These are phyloP conservation scores for Nepenthes mirabilis DNA, from an alignment of 148 eudicot species.

Conservation along the genomic window DNA sequence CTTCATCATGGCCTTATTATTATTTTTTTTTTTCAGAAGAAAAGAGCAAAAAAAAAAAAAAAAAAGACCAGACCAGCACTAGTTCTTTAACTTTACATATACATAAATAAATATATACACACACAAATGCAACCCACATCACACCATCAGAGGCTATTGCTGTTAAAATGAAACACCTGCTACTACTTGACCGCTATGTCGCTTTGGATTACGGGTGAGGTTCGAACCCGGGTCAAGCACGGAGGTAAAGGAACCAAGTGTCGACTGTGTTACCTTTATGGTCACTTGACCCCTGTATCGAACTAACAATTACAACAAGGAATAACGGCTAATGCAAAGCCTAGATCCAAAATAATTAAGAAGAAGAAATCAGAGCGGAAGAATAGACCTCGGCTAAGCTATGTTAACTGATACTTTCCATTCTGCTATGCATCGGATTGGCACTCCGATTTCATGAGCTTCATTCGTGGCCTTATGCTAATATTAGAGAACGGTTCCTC, in stretches of 20 bases:
- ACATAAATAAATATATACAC: neutral
- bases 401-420: neutral
- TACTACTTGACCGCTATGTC: neutral
- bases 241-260: too few species aligned
- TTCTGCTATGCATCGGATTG: slow-evolving; percentile 12
- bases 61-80: too few species aligned
- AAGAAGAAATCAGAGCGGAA: neutral
- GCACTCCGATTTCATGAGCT: slow-evolving; percentile 68
- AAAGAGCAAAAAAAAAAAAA: too few species aligned
- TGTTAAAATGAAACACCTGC: neutral
- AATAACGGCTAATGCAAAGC: neutral
- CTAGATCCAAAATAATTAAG: neutral
- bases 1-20: too few species aligned
- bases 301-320: neutral
- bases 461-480: slow-evolving; percentile 51
- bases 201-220: neutral
- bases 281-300: too few species aligned
- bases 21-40: too few species aligned
- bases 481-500: slow-evolving; percentile 40
- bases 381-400: neutral
- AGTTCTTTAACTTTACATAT: neutral
- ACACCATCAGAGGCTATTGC: neutral
- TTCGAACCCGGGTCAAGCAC: too few species aligned
- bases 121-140: neutral
- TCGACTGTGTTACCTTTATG: too few species aligned